Evolutionary conservation across 2,329 filamentous ascomycete genomes (phyloP).

Genomic region (Hymenoscyphus fraxineus): DNA sequence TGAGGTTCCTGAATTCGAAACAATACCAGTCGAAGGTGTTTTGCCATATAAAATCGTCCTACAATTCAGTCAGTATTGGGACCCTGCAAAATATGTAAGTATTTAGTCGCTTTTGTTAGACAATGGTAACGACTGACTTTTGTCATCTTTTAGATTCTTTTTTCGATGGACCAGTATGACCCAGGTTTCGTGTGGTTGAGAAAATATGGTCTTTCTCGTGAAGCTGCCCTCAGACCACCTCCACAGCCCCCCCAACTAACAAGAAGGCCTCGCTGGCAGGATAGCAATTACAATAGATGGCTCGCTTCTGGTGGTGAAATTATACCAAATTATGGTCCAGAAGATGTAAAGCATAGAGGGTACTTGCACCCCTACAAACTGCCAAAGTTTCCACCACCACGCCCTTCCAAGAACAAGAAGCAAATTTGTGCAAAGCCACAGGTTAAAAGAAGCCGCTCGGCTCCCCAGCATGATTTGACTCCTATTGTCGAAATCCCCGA

Average conservation of each 20-base stretch:
- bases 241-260: background rate
- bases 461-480: background rate
- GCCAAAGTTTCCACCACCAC: background rate
- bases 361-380: background rate
- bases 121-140: background rate
- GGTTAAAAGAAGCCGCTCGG: background rate
- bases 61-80: constrained; percentile 5
- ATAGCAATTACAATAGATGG: too few species aligned
- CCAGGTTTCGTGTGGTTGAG: constrained; percentile 2
- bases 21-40: background rate
- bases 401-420: background rate
- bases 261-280: background rate
- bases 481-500: background rate
- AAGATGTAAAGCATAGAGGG: background rate
- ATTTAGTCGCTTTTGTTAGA: background rate
- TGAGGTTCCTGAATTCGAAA: background rate
- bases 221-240: background rate
- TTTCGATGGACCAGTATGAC: background rate
- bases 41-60: background rate
- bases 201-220: background rate
- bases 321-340: background rate
- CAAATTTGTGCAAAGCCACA: background rate
- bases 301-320: background rate
- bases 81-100: background rate
- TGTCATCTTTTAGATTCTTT: background rate